These are phyloP conservation scores for Boletus rubropictus DNA, from an alignment of 768 basidiomycete species.

Conservation along the genomic window DNA sequence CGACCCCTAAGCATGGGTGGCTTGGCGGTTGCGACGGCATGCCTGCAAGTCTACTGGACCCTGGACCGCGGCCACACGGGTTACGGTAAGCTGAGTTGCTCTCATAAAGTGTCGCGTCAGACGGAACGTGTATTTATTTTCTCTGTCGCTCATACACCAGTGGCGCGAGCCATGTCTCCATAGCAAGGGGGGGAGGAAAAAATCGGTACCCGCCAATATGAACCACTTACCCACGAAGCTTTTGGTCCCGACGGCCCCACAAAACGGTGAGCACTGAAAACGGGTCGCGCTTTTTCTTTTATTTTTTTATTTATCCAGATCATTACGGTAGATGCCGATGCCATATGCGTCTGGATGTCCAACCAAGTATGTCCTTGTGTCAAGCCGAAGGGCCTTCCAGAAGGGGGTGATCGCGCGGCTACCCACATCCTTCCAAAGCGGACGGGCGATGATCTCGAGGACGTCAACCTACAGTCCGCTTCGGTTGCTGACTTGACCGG, in stretches of 20 bases:
- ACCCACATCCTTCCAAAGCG: slow-evolving; percentile 22
- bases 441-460: slow-evolving; percentile 9
- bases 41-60: too few relatives aligned
- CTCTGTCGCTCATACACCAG: background rate
- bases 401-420: slow-evolving; percentile 15
- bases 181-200: background rate
- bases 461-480: slow-evolving; percentile 8
- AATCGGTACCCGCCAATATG: background rate
- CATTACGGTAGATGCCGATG: slow-evolving; percentile 9
- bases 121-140: background rate
- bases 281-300: background rate
- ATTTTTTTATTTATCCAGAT: slow-evolving; percentile 2
- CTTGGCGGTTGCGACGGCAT: too few relatives aligned
- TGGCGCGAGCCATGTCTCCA: background rate
- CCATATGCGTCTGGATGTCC: slow-evolving; percentile 4
- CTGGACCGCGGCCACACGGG: too few relatives aligned
- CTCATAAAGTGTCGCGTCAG: background rate
- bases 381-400: background rate
- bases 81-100: background rate
- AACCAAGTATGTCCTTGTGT: background rate
- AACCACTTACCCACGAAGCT: background rate
- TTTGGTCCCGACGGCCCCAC: slow-evolving; percentile 3
- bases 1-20: slow-evolving; percentile 3
- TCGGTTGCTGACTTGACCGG: background rate
- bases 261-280: background rate